Evolutionary conservation across 768 basidiomycete species (phyloP), one percentile per base, ranked within the genome.

Genomic region (Phylloporus sp.): DNA sequence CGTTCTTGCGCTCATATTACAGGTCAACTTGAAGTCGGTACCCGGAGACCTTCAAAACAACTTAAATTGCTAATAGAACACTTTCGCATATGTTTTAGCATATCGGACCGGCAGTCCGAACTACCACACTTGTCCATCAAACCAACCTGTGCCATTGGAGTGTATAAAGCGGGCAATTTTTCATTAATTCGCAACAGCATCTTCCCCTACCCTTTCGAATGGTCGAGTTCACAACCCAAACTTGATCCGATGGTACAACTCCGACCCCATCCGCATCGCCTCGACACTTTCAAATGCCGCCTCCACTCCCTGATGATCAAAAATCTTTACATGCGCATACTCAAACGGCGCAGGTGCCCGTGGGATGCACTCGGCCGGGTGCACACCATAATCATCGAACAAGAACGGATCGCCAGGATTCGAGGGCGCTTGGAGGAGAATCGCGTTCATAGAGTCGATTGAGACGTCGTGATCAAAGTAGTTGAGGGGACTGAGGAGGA

Each of bases 381-480:
- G 69, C 41, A 84, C 82, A 5, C 78, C 80, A 57, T 81, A 76
- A 56, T 84, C 80, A 24, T 84, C 76, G 51, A 65, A 75, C 0
- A 59, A 48, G 61, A 72, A 81, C 2, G 70, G 54, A 2, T 69
- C 71, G 9, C 74, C 76, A 0, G 72, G 68, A 10, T 53, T 50
- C 18, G 61, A 48, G 5, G 79, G 78, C 11, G 69, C 59, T 34
- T 70, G 65, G 31, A 82, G 66, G 11, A 81, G 58, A 48, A 84
- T 73, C 18, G 80, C 77, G 45, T 83, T 82, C 52, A 65, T 66
- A 15, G 75, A 75, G 46, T 84, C 82, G 68, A 84, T 74, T 12
- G 82, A 80, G 47, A 81, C 70, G 59, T 86, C 83, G 45, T 73
- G 70, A 60, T 85, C 83, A 64, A 82, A 82, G 71, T 78, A 85